phyloP scores from a whole-genome alignment of 768 basidiomycete genomes.

The Suillus bovinus region DNA sequence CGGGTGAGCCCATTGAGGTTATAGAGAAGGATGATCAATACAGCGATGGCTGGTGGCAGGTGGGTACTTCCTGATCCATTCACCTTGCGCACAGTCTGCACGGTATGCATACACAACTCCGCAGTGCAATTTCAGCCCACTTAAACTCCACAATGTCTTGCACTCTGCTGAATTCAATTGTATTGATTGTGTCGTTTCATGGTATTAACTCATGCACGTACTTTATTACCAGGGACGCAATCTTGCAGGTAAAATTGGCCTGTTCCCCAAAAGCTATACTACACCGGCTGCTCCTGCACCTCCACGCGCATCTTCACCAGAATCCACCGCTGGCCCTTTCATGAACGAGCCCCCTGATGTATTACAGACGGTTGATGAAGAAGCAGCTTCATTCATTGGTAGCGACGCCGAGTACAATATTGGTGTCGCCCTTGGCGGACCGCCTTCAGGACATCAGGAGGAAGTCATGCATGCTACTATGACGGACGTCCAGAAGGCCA shows the following conservation, averaged over 20 bases:
- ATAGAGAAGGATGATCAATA: constrained; percentile 92
- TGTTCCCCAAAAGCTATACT: constrained; percentile 92
- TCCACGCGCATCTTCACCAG: constrained; percentile 25
- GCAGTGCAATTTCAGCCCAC: constrained; percentile 10
- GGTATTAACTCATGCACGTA: constrained; percentile 9
- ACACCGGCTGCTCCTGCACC: constrained; percentile 50
- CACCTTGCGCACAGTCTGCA: constrained; percentile 12
- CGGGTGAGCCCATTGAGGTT: constrained; percentile 87
- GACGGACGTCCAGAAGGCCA: constrained; percentile 88
- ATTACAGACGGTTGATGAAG: constrained; percentile 50
- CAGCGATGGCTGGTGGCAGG: constrained; percentile 96
- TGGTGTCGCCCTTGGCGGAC: constrained; percentile 28
- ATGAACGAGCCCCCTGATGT: constrained; percentile 22
- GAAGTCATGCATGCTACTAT: constrained; percentile 85
- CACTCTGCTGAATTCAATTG: constrained; percentile 23
- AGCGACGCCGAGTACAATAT: constrained; percentile 25
- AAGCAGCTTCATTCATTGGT: constrained; percentile 37
- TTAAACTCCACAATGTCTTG: constrained; percentile 21
- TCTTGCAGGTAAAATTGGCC: constrained; percentile 74
- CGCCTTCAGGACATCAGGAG: constrained; percentile 30
- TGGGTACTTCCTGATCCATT: constrained; percentile 25
- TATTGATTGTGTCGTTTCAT: constrained; percentile 15
- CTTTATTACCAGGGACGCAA: constrained; percentile 70
- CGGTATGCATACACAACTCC: constrained; percentile 3
- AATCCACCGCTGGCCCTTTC: constrained; percentile 26